Evolutionary conservation across 73 alveolate species (phyloP).

Genomic region (Diophrys appendiculata): DNA sequence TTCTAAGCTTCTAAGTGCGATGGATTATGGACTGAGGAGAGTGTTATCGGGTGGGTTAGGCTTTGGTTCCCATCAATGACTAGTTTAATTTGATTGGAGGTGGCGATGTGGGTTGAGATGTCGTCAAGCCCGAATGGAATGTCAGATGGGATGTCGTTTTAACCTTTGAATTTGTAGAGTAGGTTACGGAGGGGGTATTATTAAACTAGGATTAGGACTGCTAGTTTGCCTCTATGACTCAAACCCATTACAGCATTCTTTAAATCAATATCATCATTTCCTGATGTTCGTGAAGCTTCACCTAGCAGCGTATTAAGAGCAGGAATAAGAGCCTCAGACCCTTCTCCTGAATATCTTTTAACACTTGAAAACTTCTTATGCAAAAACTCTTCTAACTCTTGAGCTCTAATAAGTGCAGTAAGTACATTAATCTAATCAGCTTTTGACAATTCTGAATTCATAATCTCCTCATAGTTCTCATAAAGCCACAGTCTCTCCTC

Average conservation of each 20-base stretch:
- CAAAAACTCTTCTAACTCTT: constrained; percentile 72
- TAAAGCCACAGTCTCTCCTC: constrained; percentile 81
- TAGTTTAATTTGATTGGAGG: constrained; percentile 60
- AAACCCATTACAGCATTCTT: constrained; percentile 72
- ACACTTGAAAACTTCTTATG: constrained; percentile 73
- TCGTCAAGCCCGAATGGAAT: constrained; percentile 64
- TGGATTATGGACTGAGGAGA: constrained; percentile 86
- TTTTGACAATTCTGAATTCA: constrained; percentile 44
- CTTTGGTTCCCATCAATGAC: constrained; percentile 49
- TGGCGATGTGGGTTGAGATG: constrained; percentile 78
- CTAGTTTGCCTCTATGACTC: constrained; percentile 88
- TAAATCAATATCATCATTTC: constrained; percentile 21
- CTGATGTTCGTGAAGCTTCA: constrained; percentile 45
- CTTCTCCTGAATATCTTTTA: constrained; percentile 87
- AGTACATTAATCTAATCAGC: constrained; percentile 68
- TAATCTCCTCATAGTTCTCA: constrained; percentile 68
- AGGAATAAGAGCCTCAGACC: constrained; percentile 69
- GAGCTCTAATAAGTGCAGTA: constrained; percentile 47
- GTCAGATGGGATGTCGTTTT: constrained; percentile 73
- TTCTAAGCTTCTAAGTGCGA: constrained; percentile 84
- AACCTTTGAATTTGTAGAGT: constrained; percentile 69
- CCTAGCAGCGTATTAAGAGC: constrained; percentile 70
- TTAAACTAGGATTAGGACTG: constrained; percentile 45
- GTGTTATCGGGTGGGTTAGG: constrained; percentile 59
- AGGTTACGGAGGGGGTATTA: constrained; percentile 76